A percentile compares a stretch with the other conserved stretches of the same genome.
Evolutionary conservation across 768 basidiomycete genomes (phyloP).

Genomic region (Boletus tomentosulus): DNA sequence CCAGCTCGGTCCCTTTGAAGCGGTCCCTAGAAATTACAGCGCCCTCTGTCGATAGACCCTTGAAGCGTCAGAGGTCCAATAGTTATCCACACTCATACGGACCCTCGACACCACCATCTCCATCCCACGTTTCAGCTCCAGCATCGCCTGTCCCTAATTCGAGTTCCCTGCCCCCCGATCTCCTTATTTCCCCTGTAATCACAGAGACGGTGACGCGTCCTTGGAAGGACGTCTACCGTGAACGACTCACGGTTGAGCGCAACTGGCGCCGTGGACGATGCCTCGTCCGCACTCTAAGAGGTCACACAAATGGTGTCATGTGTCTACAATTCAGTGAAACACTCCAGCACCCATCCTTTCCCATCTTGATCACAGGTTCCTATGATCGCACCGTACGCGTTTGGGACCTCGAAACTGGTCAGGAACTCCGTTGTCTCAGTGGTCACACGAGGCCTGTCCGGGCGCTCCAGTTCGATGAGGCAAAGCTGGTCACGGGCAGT

Average conservation of each 20-base stretch:
- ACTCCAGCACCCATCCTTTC: constrained; percentile 77
- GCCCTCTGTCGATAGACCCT: constrained; percentile 31
- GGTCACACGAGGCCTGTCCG: constrained; percentile 93
- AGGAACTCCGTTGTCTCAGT: constrained; percentile 73
- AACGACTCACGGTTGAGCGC: constrained; percentile 91
- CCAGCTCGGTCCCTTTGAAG: constrained; percentile 37
- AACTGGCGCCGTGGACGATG: constrained; percentile 97
- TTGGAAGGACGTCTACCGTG: constrained; percentile 98
- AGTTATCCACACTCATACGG: neutral
- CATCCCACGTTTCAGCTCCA: constrained; percentile 15
- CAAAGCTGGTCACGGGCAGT: constrained; percentile 90
- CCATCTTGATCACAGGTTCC: constrained; percentile 95
- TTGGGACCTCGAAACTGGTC: constrained; percentile 94
- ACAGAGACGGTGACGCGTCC: constrained; percentile 64
- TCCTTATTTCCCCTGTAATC: constrained; percentile 33
- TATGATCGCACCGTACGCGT: constrained; percentile 93
- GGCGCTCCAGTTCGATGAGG: constrained; percentile 92
- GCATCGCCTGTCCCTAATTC: constrained; percentile 4
- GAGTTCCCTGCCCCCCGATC: constrained; percentile 6
- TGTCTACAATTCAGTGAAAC: constrained; percentile 93
- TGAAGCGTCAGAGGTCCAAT: constrained; percentile 47
- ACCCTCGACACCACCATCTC: constrained; percentile 1
- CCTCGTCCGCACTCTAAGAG: constrained; percentile 78
- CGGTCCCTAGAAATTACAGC: constrained; percentile 36
- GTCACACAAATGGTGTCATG: constrained; percentile 96